Percentiles rank a stretch among this genome's conserved stretches.
phyloP scores from a whole-genome alignment of 1,139 yeast genomes.

The Kodamaea suecica region DNA sequence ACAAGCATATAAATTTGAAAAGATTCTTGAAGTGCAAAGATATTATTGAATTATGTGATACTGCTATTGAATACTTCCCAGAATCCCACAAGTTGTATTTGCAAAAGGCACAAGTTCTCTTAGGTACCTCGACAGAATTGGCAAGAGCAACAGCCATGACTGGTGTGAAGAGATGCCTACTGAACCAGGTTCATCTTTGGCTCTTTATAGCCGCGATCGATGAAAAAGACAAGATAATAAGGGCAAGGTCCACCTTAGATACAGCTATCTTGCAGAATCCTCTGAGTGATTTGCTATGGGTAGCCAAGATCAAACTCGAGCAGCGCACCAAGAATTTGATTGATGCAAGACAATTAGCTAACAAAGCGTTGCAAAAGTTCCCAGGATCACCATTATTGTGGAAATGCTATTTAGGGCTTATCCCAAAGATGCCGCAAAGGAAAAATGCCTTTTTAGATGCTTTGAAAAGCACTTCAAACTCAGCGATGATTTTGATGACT shows the following conservation, averaged over 20 bases:
- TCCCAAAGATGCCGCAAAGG: constrained; percentile 53
- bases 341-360: constrained; percentile 55
- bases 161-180: constrained; percentile 51
- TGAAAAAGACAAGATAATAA: constrained; percentile 42
- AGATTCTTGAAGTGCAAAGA: constrained; percentile 28
- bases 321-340: constrained; percentile 41
- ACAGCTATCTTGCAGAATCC: constrained; percentile 52
- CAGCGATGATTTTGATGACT: constrained; percentile 54
- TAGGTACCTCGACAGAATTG: constrained; percentile 22
- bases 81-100: constrained; percentile 49
- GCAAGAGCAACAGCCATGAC: constrained; percentile 49
- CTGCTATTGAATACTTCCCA: constrained; percentile 49
- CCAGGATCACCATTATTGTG: constrained; percentile 63
- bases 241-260: constrained; percentile 75
- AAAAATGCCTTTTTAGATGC: constrained; percentile 73
- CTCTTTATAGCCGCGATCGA: constrained; percentile 49
- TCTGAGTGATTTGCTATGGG: constrained; percentile 40
- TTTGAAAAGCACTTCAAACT: constrained; percentile 59
- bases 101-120: constrained; percentile 56
- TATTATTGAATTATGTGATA: constrained; percentile 40
- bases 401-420: constrained; percentile 54
- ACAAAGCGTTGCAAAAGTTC: constrained; percentile 57
- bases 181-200: constrained; percentile 50
- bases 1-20: constrained; percentile 57
- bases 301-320: constrained; percentile 61